phyloP scores from a whole-genome alignment of 2,329 filamentous ascomycete species.

The Cytospora mali region DNA sequence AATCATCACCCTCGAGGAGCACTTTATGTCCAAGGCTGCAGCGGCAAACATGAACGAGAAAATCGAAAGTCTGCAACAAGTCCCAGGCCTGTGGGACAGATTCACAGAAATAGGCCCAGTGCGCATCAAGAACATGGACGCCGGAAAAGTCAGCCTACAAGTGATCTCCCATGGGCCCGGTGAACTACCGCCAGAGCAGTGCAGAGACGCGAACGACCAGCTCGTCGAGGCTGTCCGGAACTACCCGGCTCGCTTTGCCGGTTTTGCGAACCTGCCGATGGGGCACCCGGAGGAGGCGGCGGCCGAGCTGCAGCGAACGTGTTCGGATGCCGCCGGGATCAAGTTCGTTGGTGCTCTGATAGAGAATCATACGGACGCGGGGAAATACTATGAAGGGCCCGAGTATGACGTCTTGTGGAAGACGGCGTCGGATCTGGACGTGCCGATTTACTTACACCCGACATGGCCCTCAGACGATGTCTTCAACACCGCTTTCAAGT shows the following conservation, averaged over 20 bases:
- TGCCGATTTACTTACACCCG: constrained; percentile 26
- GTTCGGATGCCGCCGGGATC: constrained; percentile 38
- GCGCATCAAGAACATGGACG: constrained; percentile 35
- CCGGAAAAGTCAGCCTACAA: constrained; percentile 32
- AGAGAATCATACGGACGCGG: constrained; percentile 25
- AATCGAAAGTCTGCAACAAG: constrained; percentile 31
- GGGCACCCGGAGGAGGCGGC: constrained; percentile 42
- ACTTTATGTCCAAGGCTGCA: constrained; percentile 37
- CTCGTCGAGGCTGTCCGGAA: constrained; percentile 30
- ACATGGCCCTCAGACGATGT: constrained; percentile 31
- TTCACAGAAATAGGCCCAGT: constrained; percentile 31
- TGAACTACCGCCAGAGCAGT: constrained; percentile 24
- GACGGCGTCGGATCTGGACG: constrained; percentile 21
- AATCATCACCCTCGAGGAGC: constrained; percentile 47
- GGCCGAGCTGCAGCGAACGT: constrained; percentile 44
- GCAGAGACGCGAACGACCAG: constrained; percentile 32
- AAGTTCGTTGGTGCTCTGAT: constrained; percentile 27
- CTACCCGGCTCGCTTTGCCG: constrained; percentile 29
- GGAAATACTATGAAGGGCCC: constrained; percentile 23
- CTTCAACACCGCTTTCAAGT: constrained; percentile 37
- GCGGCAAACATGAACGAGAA: constrained; percentile 26
- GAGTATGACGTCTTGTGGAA: constrained; percentile 20
- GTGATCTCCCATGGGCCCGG: constrained; percentile 35
- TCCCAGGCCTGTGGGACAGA: constrained; percentile 31
- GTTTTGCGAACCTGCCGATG: constrained; percentile 39